These are phyloP conservation scores for Tuber magnatum DNA, from an alignment of 495 filamentous ascomycete species.

Conservation along the genomic window DNA sequence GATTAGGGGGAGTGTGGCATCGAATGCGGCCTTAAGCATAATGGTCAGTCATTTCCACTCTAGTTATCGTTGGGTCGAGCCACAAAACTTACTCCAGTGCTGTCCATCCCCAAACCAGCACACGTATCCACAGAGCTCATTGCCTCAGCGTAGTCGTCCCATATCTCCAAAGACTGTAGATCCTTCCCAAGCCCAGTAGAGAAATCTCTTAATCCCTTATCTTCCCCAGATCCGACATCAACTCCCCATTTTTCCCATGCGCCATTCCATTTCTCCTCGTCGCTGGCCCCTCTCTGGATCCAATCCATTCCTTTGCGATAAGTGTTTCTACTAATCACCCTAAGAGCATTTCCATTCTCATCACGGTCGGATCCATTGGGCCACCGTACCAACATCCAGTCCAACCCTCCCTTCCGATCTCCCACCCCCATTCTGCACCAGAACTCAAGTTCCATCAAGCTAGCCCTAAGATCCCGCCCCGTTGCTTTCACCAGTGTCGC, in stretches of 20 bases:
- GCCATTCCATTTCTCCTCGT: slow-evolving; percentile 50
- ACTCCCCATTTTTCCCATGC: slow-evolving; percentile 54
- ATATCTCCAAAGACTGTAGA: slow-evolving; percentile 22
- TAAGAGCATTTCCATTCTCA: slow-evolving; percentile 55
- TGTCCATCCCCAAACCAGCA: slow-evolving; percentile 43
- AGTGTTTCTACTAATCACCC: slow-evolving; percentile 77
- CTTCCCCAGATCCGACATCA: slow-evolving; percentile 45
- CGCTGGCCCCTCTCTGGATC: slow-evolving; percentile 46
- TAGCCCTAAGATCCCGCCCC: slow-evolving; percentile 64
- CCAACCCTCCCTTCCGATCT: slow-evolving; percentile 75
- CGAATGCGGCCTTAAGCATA: slow-evolving; percentile 18
- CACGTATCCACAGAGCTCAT: slow-evolving; percentile 52
- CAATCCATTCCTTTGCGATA: slow-evolving; percentile 73
- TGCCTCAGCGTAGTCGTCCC: slow-evolving; percentile 40
- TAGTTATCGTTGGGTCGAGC: slow-evolving; percentile 17
- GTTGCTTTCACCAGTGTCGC: slow-evolving; percentile 61
- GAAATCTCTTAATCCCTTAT: slow-evolving; percentile 25
- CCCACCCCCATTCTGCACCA: slow-evolving; percentile 96
- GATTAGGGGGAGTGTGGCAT: slow-evolving; percentile 26
- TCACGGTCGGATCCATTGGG: slow-evolving; percentile 63
- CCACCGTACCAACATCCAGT: slow-evolving; percentile 79
- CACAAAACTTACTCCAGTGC: slow-evolving; percentile 42
- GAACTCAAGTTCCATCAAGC: slow-evolving; percentile 81
- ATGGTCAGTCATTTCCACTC: slow-evolving; percentile 21
- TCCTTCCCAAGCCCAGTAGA: neutral